Percentiles rank a stretch among this genome's conserved stretches.
These are phyloP conservation scores for Amanita subjunquillea DNA, from an alignment of 768 basidiomycete genomes.

Conservation along the genomic window DNA sequence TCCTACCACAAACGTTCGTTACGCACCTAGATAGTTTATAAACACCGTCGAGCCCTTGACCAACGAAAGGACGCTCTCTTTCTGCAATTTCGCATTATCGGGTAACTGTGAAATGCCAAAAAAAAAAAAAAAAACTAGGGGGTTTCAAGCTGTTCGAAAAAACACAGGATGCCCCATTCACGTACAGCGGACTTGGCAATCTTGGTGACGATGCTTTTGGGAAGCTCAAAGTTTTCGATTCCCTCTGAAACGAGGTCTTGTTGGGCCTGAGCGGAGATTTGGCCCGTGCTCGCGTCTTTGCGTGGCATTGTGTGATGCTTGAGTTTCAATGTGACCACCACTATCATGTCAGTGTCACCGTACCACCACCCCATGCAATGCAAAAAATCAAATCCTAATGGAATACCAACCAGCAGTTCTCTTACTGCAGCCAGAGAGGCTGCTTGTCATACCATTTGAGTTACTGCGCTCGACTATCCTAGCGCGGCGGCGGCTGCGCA, in stretches of 20 bases:
- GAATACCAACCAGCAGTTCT: too few species aligned
- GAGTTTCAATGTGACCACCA: too few species aligned
- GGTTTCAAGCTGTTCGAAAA: background rate
- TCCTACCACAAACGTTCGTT: background rate
- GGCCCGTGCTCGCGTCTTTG: conserved; percentile 45
- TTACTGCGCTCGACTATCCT: too few species aligned
- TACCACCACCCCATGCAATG: too few species aligned
- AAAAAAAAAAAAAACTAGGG: too few species aligned
- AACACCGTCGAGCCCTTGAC: conserved; percentile 90
- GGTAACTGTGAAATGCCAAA: conserved; percentile 60
- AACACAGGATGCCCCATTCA: background rate
- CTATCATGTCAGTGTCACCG: too few species aligned
- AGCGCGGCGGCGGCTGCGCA: too few species aligned
- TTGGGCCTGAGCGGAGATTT: conserved; percentile 63
- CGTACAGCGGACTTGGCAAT: conserved; percentile 79
- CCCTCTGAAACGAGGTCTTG: conserved; percentile 76
- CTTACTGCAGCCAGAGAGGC: too few species aligned
- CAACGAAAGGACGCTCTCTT: conserved; percentile 78
- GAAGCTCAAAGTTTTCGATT: conserved; percentile 84
- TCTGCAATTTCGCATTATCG: conserved; percentile 78
- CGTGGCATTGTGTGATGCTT: conserved; percentile 43
- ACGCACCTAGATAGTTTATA: conserved; percentile 80
- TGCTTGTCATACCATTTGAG: too few species aligned
- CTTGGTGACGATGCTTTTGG: conserved; percentile 71
- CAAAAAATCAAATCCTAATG: too few species aligned